phyloP scores from a whole-genome alignment of 140 eudicot species.

The Artemisia princeps region DNA sequence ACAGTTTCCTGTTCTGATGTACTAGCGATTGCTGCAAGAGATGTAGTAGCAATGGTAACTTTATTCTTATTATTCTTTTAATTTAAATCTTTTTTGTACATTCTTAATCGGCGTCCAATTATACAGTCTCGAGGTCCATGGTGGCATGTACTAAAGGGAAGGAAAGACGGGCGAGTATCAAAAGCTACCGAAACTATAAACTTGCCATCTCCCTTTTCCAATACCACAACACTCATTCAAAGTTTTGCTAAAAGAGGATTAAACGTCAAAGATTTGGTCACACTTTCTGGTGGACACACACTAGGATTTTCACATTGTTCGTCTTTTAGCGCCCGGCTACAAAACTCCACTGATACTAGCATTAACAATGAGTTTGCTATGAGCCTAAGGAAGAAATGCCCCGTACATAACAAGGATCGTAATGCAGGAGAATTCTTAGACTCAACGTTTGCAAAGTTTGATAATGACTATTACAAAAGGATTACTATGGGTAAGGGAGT shows the following conservation, averaged over 20 bases:
- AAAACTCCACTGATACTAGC: slow-evolving; percentile 53
- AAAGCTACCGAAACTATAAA: slow-evolving; percentile 56
- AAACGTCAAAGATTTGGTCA: slow-evolving; percentile 56
- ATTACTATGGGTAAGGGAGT: slow-evolving; percentile 56
- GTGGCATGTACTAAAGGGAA: slow-evolving; percentile 73
- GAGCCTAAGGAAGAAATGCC: slow-evolving; percentile 52
- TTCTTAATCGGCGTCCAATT: not conserved
- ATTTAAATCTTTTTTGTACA: not conserved
- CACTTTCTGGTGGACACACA: slow-evolving; percentile 91
- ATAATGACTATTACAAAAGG: slow-evolving; percentile 58
- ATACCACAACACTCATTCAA: slow-evolving; percentile 52
- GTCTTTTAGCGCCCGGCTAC: slow-evolving; percentile 50
- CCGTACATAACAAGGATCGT: slow-evolving; percentile 38
- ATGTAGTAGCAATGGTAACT: slow-evolving; percentile 61
- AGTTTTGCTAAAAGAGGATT: slow-evolving; percentile 61
- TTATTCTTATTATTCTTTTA: not conserved
- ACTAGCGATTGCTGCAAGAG: slow-evolving; percentile 68
- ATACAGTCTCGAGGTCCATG: slow-evolving; percentile 73
- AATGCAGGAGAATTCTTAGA: slow-evolving; percentile 68
- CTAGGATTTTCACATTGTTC: slow-evolving; percentile 90
- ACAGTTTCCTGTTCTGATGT: slow-evolving; percentile 77
- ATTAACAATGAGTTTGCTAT: slow-evolving; percentile 42
- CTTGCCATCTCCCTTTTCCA: slow-evolving; percentile 70
- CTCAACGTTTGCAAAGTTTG: slow-evolving; percentile 59
- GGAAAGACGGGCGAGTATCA: slow-evolving; percentile 75